Conservation (phyloP, 2,329 filamentous ascomycete species). For the Phaeoacremonium minimum region DNA sequence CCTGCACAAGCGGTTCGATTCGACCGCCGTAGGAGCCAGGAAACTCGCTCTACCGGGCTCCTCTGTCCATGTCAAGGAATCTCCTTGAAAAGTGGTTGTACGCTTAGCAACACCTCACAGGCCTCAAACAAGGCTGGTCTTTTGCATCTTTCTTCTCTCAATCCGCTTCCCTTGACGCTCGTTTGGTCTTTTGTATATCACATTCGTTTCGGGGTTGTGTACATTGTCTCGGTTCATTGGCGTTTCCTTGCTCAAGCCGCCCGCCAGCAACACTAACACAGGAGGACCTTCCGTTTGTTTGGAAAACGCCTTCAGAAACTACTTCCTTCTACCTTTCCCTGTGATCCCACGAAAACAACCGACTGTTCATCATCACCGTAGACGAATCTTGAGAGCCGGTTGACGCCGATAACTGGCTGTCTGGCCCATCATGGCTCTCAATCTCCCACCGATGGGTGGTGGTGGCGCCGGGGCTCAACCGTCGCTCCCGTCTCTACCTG, state of each 20-base stretch:
- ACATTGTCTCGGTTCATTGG: not conserved
- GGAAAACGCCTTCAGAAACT: not conserved
- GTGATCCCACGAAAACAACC: not conserved
- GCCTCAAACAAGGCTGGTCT: slow-evolving; percentile 6
- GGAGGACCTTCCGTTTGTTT: not conserved
- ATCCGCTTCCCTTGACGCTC: slow-evolving; percentile 15
- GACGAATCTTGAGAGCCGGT: no score
- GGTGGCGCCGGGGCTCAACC: slow-evolving; percentile 64
- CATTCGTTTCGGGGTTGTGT: slow-evolving; percentile 13
- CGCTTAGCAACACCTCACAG: no score
- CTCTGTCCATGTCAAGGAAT: no score
- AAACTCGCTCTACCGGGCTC: no score
- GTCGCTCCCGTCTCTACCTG: slow-evolving; percentile 82
- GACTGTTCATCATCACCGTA: slow-evolving; percentile 3
- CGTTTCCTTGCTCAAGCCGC: not conserved
- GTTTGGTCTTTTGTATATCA: slow-evolving; percentile 18
- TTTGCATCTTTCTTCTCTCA: slow-evolving; percentile 7
- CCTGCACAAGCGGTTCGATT: no score
- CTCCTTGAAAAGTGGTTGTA: no score
- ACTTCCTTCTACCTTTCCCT: no score
- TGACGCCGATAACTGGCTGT: slow-evolving; percentile 18
- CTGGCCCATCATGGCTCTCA: slow-evolving; percentile 54
- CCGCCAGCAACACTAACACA: not conserved
- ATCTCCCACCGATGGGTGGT: slow-evolving; percentile 44
- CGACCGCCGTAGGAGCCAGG: no score